These are phyloP conservation scores for Dictyostelium capitatum DNA, from an alignment of 78 protist species.

Conservation along the genomic window DNA sequence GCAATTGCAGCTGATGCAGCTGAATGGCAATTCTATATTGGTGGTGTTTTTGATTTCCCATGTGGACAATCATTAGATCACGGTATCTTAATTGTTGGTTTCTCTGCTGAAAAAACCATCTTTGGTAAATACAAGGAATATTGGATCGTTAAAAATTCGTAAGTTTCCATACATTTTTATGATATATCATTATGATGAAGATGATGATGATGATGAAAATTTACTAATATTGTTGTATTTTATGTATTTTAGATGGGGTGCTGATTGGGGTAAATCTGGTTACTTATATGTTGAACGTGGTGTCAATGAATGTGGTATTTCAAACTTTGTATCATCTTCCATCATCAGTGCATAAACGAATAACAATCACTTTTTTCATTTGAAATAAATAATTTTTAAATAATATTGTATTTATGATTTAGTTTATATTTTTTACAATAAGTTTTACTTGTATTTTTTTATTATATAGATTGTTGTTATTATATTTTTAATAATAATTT, in stretches of 20 bases:
- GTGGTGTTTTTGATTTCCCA: conserved; percentile 75
- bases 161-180: background rate
- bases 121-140: conserved; percentile 29
- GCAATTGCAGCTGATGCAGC: conserved; percentile 86
- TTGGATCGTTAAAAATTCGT: conserved; percentile 3
- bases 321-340: conserved; percentile 17
- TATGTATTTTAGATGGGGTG: conserved; percentile 8
- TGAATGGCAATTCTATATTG: conserved; percentile 76
- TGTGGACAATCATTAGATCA: conserved; percentile 66
- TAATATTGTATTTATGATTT: background rate
- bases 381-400: background rate
- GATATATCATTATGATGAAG: background rate
- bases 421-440: too few species aligned
- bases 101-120: conserved; percentile 18
- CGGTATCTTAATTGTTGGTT: conserved; percentile 77
- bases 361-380: background rate
- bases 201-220: too few species aligned
- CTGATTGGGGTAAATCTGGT: conserved; percentile 36
- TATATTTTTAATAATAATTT: too few species aligned
- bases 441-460: too few species aligned
- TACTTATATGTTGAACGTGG: background rate
- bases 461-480: too few species aligned
- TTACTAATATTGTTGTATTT: too few species aligned
- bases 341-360: background rate
- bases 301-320: conserved; percentile 11